Percentiles rank a stretch among this genome's conserved stretches.
Evolutionary conservation across 805 yeast genomes (phyloP).

Genomic region (Vanderwaltozyma polyspora): DNA sequence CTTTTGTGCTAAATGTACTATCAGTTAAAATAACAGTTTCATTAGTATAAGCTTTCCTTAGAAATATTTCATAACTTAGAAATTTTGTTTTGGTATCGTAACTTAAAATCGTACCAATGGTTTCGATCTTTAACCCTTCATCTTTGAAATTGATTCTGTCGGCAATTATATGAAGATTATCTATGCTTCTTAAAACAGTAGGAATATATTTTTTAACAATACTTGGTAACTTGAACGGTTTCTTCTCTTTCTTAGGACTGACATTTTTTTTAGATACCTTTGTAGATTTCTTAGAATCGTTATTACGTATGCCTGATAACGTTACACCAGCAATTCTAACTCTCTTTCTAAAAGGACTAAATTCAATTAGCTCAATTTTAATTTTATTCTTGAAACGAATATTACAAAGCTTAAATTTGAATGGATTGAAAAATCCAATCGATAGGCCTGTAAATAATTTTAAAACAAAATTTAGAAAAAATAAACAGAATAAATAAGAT

Average conservation of each 20-base stretch:
- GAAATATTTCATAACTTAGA: neutral
- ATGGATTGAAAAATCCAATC: slow-evolving; percentile 13
- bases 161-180: slow-evolving; percentile 1
- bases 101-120: slow-evolving; percentile 1
- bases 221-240: neutral
- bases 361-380: slow-evolving; percentile 10
- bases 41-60: neutral
- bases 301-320: neutral
- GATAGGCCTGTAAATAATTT: slow-evolving; percentile 7
- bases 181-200: neutral
- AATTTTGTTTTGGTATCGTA: neutral
- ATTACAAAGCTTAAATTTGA: slow-evolving; percentile 9
- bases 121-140: neutral
- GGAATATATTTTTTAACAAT: slow-evolving; percentile 1
- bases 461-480: neutral
- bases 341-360: slow-evolving; percentile 12
- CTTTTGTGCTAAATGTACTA: slow-evolving; percentile 3
- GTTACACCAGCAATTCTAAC: slow-evolving; percentile 5
- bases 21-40: slow-evolving; percentile 4
- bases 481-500: neutral
- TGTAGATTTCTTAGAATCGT: no score
- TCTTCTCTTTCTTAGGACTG: neutral
- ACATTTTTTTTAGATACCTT: neutral
- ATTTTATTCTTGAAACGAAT: slow-evolving; percentile 7
- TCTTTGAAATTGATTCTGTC: neutral